Evolutionary conservation across 345 rosid species (phyloP), one percentile per base, ranked within the genome.

Genomic region (Erodium maritimum): DNA sequence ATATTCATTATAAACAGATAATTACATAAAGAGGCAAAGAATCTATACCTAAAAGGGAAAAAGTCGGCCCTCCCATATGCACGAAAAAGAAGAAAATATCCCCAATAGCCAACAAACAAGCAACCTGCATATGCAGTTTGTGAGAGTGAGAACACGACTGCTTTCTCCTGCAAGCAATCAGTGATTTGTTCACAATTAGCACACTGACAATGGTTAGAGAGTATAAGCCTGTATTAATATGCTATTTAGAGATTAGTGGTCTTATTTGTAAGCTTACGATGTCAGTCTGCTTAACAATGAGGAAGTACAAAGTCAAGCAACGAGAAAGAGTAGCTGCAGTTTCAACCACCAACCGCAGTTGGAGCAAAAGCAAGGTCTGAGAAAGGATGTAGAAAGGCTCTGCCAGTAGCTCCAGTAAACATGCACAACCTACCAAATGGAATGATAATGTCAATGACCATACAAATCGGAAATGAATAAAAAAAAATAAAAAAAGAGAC

Each of bases 311-410:
- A 46, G 82, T 79, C 45, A 87, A 48, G 66, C 99, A 94, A 19
- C 93, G 95, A 23, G 74, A 64, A 58, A 90, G 50, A 14, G 99
- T 90, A 55, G 99, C 97, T 0, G 68, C 74, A 17, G 84, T 80
- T 85, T 93, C 99, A 68, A 82, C 87, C 64, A 87, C 12, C 37
- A 94, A 71, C 54, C 99, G 84, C 65, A 87, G 57, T 67, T 77
- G 67, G 19, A 90, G 90, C 63, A 78, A 78, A 65, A 84, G 71
- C 70, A 90, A 76, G 71, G 82, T 83, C 77, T 90, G 96, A 65
- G 99, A 85, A 50, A 94, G 83, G 63, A 90, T 87, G 71, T 81
- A 87, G 58, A 90, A 59, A 3, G 96, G 99, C 78, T 94, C 99
- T 10, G 95, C 95, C 75, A 90, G 42, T 22, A 94, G 78, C 83